Base-by-base conservation (phyloP, 345 rosid genomes). In the Carallia pectinifolia region DNA sequence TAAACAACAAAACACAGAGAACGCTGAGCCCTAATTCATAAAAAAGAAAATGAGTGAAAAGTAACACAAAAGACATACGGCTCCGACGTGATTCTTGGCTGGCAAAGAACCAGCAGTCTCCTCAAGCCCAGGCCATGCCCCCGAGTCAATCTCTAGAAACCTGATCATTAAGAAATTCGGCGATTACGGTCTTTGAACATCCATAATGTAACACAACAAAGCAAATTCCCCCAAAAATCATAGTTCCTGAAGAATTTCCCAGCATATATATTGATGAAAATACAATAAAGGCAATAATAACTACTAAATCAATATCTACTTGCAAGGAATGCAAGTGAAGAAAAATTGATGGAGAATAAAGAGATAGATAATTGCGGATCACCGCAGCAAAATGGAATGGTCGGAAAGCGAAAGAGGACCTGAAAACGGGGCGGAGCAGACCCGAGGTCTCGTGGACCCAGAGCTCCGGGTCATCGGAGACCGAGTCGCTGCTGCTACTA, bases 81-180 rank as follows among this genome's bases (percentile, higher is more conserved):
- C 89, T 71, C 97, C 97, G 64, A 95, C 74, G 77, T 92, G 97
- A 73, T 89, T 81, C 72, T 83, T 92, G 7, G 87, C 87, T 7
- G 91, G 90, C 81, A 90, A 82, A 70, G 90, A 80, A 38, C 85
- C 89, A 59, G 96, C 90, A 31, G 97, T 89, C 80, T 95, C 96
- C 80, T 95, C 96, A 1, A 95, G 85, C 47, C 97, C 99, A 65
- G 65, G 81, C 99, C 97, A 95, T 30, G 97, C 99, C 0, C 80
- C 59, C 0, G 86, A 74, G 23, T 86, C 90, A 38, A 95, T 86
- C 55, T 84, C 89, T 38, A 95, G 83, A 79, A 89, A 86, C 62
- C 99, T 95, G 71, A 61, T 36, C 4, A 56, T 33, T 44, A 74
- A 64, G 37, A 59, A 64, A 73, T 61, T 48, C 4, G n/a, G n/a